Percentiles rank a stretch among this genome's conserved stretches.
phyloP scores from a whole-genome alignment of 1,284 basidiomycete species.

The Fomes fomentarius region DNA sequence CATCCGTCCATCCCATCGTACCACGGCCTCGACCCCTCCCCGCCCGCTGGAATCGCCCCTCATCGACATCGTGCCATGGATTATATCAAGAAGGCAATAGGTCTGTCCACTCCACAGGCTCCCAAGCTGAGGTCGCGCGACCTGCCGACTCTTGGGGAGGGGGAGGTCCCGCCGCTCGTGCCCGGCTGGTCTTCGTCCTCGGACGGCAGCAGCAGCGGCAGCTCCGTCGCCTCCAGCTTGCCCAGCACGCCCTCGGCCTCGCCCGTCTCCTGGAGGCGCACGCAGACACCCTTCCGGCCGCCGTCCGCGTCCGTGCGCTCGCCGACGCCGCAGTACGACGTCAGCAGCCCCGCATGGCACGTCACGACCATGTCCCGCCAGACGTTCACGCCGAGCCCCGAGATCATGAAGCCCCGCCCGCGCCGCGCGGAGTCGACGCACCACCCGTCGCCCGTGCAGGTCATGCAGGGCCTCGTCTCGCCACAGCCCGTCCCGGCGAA shows the following conservation, averaged over 20 bases:
- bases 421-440: slow-evolving; percentile 10
- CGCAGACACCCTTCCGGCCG: slow-evolving; percentile 2
- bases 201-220: slow-evolving; percentile 27
- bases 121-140: slow-evolving; percentile 33
- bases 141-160: slow-evolving; percentile 32
- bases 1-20: background rate
- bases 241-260: slow-evolving; percentile 17
- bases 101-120: slow-evolving; percentile 33
- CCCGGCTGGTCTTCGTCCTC: slow-evolving; percentile 25
- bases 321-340: slow-evolving; percentile 8
- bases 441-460: slow-evolving; percentile 13
- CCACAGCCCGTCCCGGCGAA: slow-evolving; percentile 12
- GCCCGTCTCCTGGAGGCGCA: slow-evolving; percentile 5
- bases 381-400: slow-evolving; percentile 12
- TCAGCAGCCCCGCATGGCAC: slow-evolving; percentile 4
- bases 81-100: slow-evolving; percentile 31
- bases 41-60: slow-evolving; percentile 11
- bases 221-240: slow-evolving; percentile 25
- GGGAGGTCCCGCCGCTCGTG: slow-evolving; percentile 18
- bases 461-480: slow-evolving; percentile 18
- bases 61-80: slow-evolving; percentile 24
- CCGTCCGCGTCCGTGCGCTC: slow-evolving; percentile 5
- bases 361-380: slow-evolving; percentile 10
- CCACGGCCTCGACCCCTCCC: slow-evolving; percentile 6
- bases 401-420: slow-evolving; percentile 19